Evolutionary conservation across 2,329 filamentous ascomycete genomes (phyloP).

Genomic region (Xylaria sp.): DNA sequence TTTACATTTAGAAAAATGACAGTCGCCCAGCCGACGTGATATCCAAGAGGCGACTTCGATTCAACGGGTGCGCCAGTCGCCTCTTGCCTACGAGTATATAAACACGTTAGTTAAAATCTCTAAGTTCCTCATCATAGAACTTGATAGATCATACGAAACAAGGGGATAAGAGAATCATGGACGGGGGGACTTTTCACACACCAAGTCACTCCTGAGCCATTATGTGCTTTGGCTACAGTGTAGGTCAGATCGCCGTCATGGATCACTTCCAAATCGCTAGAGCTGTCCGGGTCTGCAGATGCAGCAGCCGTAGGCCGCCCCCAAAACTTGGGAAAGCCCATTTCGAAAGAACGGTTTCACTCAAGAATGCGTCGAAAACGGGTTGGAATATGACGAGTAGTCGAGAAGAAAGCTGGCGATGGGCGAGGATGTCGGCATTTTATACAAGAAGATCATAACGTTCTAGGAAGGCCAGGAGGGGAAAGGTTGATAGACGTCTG

Average conservation of each 20-base stretch:
- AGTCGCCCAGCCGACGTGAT: slow-evolving; percentile 64
- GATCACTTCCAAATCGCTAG: slow-evolving; percentile 43
- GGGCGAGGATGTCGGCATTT: slow-evolving; percentile 15
- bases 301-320: slow-evolving; percentile 22
- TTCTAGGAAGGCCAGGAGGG: background rate
- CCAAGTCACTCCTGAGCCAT: slow-evolving; percentile 58
- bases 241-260: slow-evolving; percentile 46
- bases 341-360: slow-evolving; percentile 20
- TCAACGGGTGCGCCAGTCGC: slow-evolving; percentile 71
- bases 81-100: slow-evolving; percentile 56
- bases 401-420: background rate
- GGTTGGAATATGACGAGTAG: background rate
- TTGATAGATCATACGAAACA: background rate
- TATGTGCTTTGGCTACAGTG: slow-evolving; percentile 49
- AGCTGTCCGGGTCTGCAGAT: slow-evolving; percentile 21
- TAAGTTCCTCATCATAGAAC: background rate
- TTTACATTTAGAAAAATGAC: slow-evolving; percentile 68
- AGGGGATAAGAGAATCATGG: background rate
- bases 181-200: background rate
- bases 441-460: slow-evolving; percentile 19
- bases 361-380: background rate
- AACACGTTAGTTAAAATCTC: background rate
- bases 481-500: slow-evolving; percentile 11
- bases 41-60: slow-evolving; percentile 66
- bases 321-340: slow-evolving; percentile 44